A percentile compares a stretch with the other conserved stretches of the same genome.
These are phyloP conservation scores for Aureobasidium sp. DNA, from an alignment of 2,329 filamentous ascomycete species.

Conservation along the genomic window DNA sequence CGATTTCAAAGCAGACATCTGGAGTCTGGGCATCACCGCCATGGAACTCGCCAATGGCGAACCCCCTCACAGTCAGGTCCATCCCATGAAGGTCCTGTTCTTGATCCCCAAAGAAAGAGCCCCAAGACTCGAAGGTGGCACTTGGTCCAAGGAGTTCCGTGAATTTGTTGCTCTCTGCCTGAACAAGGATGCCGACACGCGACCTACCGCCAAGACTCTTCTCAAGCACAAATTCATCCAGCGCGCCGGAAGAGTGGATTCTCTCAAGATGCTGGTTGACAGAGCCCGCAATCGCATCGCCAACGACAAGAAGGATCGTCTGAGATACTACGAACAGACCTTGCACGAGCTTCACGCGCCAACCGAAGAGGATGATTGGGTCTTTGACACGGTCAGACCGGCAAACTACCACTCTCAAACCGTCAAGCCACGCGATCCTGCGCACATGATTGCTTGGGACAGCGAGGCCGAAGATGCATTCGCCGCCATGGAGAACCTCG, in stretches of 20 bases:
- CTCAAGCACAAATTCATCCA: conserved; percentile 84
- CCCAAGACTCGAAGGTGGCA: conserved; percentile 67
- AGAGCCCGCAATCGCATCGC: conserved; percentile 77
- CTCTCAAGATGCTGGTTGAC: conserved; percentile 77
- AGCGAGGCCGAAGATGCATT: conserved; percentile 28
- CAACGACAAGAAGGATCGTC: conserved; percentile 56
- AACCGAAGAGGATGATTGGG: conserved; percentile 77
- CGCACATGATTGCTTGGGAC: conserved; percentile 37
- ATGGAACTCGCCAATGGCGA: conserved; percentile 86
- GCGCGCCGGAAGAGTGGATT: conserved; percentile 79
- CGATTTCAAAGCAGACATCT: conserved; percentile 89
- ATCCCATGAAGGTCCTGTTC: conserved; percentile 91
- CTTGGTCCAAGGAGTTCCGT: conserved; percentile 81
- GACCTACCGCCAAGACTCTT: conserved; percentile 80
- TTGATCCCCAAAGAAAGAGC: conserved; percentile 83
- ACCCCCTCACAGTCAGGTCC: conserved; percentile 76
- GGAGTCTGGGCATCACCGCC: conserved; percentile 86
- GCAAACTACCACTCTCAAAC: conserved; percentile 51
- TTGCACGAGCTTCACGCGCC: conserved; percentile 48
- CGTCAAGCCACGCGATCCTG: conserved; percentile 41
- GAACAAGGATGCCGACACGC: conserved; percentile 80
- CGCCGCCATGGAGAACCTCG: conserved; percentile 36
- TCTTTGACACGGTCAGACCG: conserved; percentile 86
- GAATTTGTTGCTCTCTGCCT: conserved; percentile 89
- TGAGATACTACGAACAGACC: conserved; percentile 90